Base-by-base conservation (phyloP, 176 grass and related monocot species). In the Bonia amplexicaulis region DNA sequence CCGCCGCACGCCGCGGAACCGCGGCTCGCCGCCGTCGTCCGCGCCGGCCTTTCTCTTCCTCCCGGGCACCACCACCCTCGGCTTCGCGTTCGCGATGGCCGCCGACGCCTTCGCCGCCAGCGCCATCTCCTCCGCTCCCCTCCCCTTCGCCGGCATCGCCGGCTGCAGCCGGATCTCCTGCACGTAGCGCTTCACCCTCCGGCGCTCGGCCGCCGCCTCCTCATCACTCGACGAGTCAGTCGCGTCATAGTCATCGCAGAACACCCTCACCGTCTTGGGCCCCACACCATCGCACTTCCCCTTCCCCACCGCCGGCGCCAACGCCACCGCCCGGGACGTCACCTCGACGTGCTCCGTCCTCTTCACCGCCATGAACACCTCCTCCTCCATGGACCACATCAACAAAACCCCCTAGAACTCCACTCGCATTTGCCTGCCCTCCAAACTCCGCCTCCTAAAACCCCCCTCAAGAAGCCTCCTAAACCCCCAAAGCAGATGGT, bases 1-100 rank as follows among this genome's bases (percentile, higher is more conserved):
- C 26, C 85, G 72, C 9, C 97, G 82, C 7, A 99, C 97, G 44
- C 97, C 97, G 6, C 97, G 97, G 90, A 99, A 99, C 90, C 91
- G 85, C 25, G 25, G 88, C 74, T 85, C 90, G 13, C 26, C 78
- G 5, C 41, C 85, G 7, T 29, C 85, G 23, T 91, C 87, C 46
- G 27, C 26, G 69, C 60, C 42, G 5, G 79, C 78, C 75, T 90
- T 90, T 67, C 91, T 66, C 86, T 88, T 92, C 66, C 83, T 11
- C 4, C 66, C 83, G 2, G 74, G 49, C 0, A 72, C 55, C 8
- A 33, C 47, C 14, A 77, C 17, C 45, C 29, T 63, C 7, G 27
- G 16, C 87, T 31, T 66, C 19, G 11, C 33, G 9, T 5, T 4
- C 9, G 76, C 13, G 1, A 23, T 26, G 45, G 35, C 52, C 54